Conservation (phyloP, 2,329 filamentous ascomycete species). For the Byssoonygena ceratinophila region DNA sequence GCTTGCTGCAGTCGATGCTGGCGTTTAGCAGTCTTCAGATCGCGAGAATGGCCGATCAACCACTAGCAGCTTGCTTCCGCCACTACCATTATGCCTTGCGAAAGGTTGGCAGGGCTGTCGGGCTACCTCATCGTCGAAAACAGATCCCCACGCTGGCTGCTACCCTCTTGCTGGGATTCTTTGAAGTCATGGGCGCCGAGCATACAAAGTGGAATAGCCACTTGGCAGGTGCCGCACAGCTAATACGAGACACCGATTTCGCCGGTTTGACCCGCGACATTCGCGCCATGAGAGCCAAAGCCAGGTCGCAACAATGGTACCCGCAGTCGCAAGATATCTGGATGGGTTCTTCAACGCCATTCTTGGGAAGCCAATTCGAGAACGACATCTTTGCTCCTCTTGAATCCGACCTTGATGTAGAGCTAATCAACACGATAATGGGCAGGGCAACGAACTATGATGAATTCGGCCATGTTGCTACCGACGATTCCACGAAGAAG, state of each 20-base stretch:
- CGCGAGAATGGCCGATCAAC: constrained; percentile 63
- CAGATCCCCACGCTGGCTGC: constrained; percentile 78
- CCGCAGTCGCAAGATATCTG: constrained; percentile 19
- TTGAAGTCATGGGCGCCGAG: constrained; percentile 89
- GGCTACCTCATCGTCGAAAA: constrained; percentile 55
- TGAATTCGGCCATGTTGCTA: constrained; percentile 42
- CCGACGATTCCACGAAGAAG: constrained; percentile 13
- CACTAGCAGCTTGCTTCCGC: constrained; percentile 70
- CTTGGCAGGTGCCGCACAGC: constrained; percentile 68
- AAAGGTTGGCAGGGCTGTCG: constrained; percentile 64
- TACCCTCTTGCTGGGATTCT: constrained; percentile 75
- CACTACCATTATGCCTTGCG: constrained; percentile 84
- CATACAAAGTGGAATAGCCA: constrained; percentile 95
- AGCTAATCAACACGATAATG: constrained; percentile 48
- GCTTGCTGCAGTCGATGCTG: constrained; percentile 79
- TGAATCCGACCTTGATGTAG: constrained; percentile 44
- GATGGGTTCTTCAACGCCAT: constrained; percentile 17
- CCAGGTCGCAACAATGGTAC: constrained; percentile 27
- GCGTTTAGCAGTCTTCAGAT: constrained; percentile 81
- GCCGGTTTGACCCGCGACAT: constrained; percentile 60
- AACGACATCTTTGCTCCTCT: constrained; percentile 35
- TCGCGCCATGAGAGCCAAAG: constrained; percentile 51
- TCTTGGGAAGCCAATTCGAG: constrained; percentile 31
- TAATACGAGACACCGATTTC: constrained; percentile 75
- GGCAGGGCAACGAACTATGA: constrained; percentile 51